Percentiles rank a stretch among this genome's conserved stretches.
phyloP scores from a whole-genome alignment of 768 basidiomycete genomes.

The Leccinellum rugosiceps region DNA sequence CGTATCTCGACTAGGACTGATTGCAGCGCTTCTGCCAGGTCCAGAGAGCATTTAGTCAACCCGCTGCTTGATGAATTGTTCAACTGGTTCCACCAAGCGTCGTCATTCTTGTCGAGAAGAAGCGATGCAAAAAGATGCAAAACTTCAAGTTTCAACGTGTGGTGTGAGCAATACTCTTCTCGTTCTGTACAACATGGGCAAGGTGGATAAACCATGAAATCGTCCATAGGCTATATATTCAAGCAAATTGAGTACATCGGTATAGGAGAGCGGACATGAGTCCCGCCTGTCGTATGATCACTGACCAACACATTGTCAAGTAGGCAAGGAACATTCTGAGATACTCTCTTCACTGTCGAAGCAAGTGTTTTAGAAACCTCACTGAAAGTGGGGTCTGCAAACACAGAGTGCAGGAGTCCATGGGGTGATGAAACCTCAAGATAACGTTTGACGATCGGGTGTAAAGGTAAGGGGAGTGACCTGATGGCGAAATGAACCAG shows the following conservation, averaged over 20 bases:
- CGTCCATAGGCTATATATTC: slow-evolving; percentile 47
- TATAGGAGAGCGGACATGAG: slow-evolving; percentile 8
- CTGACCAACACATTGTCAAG: slow-evolving; percentile 28
- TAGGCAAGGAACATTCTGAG: slow-evolving; percentile 3
- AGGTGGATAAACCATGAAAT: slow-evolving; percentile 42
- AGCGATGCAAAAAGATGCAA: slow-evolving; percentile 41
- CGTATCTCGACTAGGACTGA: slow-evolving; percentile 21
- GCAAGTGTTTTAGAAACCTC: slow-evolving; percentile 11
- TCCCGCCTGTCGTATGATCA: slow-evolving; percentile 18
- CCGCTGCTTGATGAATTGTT: neutral
- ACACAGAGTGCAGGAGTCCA: slow-evolving; percentile 15
- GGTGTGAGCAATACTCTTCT: slow-evolving; percentile 24
- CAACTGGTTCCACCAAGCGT: neutral
- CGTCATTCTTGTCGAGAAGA: slow-evolving; percentile 35
- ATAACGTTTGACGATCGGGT: slow-evolving; percentile 23
- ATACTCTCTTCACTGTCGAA: slow-evolving; percentile 9
- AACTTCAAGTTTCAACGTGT: slow-evolving; percentile 38
- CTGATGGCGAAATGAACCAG: slow-evolving; percentile 29
- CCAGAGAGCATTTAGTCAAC: slow-evolving; percentile 6
- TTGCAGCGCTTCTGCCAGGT: slow-evolving; percentile 20
- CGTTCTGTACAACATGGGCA: slow-evolving; percentile 27
- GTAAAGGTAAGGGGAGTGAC: slow-evolving; percentile 9
- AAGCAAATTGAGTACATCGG: slow-evolving; percentile 21
- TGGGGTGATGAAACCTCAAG: slow-evolving; percentile 11
- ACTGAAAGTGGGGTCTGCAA: slow-evolving; percentile 16